A percentile compares a stretch with the other conserved stretches of the same genome.
These are phyloP conservation scores for Orbilia blumenaviensis DNA, from an alignment of 2,329 filamentous ascomycete species.

Conservation along the genomic window DNA sequence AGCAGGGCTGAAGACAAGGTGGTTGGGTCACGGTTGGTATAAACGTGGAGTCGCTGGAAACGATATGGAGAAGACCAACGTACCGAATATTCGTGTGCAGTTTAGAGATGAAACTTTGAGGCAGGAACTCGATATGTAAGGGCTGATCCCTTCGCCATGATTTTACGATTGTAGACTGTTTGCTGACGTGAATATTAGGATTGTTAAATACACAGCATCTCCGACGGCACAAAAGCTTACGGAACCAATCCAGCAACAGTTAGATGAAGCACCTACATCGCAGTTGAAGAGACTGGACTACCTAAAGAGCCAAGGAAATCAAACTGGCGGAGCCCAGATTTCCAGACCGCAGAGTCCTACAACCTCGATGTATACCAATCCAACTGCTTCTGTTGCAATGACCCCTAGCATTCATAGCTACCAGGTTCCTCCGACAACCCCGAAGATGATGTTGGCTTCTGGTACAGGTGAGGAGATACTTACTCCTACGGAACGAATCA, in stretches of 20 bases:
- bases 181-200: slow-evolving; percentile 17
- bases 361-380: slow-evolving; percentile 57
- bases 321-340: slow-evolving; percentile 9
- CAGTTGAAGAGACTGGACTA: slow-evolving; percentile 25
- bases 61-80: slow-evolving; percentile 93
- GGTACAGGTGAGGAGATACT: slow-evolving; percentile 2
- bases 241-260: slow-evolving; percentile 20
- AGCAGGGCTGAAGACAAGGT: slow-evolving; percentile 84
- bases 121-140: slow-evolving; percentile 85
- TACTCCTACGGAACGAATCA: slow-evolving; percentile 15
- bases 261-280: slow-evolving; percentile 6
- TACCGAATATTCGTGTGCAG: slow-evolving; percentile 88
- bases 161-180: not conserved
- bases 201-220: slow-evolving; percentile 45
- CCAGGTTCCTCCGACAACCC: slow-evolving; percentile 36
- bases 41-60: slow-evolving; percentile 84
- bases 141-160: slow-evolving; percentile 50
- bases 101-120: slow-evolving; percentile 87
- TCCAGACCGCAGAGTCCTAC: slow-evolving; percentile 56
- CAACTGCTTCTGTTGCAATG: slow-evolving; percentile 50
- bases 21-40: slow-evolving; percentile 82
- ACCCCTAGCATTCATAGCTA: slow-evolving; percentile 51
- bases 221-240: slow-evolving; percentile 44
- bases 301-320: slow-evolving; percentile 17
- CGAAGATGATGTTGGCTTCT: slow-evolving; percentile 34